A percentile compares a stretch with the other conserved stretches of the same genome.
Conservation (phyloP, 23 red algal genomes). For the Chondrus crispus region DNA sequence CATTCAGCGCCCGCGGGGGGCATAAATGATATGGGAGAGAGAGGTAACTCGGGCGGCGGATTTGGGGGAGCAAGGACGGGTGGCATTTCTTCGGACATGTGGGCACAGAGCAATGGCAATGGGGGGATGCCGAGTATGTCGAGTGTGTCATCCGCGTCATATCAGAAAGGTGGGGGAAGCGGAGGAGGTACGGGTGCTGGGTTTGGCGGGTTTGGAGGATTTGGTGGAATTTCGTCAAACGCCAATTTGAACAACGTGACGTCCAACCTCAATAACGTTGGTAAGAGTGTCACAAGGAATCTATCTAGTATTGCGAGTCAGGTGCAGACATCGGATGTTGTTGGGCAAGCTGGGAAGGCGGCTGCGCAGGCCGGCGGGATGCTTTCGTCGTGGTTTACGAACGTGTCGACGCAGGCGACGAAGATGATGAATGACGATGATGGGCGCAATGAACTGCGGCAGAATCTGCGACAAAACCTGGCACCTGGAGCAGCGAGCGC, state of each 20-base stretch:
- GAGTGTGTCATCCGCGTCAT: constrained; percentile 32
- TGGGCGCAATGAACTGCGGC: constrained; percentile 39
- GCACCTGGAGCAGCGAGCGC: constrained; percentile 15
- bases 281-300: constrained; percentile 17
- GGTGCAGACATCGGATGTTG: constrained; percentile 55
- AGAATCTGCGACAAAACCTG: constrained; percentile 43
- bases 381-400: constrained; percentile 72
- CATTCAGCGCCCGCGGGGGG: no score
- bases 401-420: constrained; percentile 54
- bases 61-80: neutral
- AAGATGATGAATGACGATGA: constrained; percentile 60
- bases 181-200: neutral
- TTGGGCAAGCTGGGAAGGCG: constrained; percentile 62
- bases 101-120: constrained; percentile 42
- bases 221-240: neutral
- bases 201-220: constrained; percentile 25
- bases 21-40: constrained; percentile 36
- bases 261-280: constrained; percentile 33
- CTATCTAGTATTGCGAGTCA: constrained; percentile 20
- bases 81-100: constrained; percentile 69
- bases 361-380: constrained; percentile 65
- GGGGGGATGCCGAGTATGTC: neutral
- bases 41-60: neutral
- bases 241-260: constrained; percentile 16
- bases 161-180: neutral